Conservation (phyloP, 306 rosid genomes). For the Senna tora region DNA sequence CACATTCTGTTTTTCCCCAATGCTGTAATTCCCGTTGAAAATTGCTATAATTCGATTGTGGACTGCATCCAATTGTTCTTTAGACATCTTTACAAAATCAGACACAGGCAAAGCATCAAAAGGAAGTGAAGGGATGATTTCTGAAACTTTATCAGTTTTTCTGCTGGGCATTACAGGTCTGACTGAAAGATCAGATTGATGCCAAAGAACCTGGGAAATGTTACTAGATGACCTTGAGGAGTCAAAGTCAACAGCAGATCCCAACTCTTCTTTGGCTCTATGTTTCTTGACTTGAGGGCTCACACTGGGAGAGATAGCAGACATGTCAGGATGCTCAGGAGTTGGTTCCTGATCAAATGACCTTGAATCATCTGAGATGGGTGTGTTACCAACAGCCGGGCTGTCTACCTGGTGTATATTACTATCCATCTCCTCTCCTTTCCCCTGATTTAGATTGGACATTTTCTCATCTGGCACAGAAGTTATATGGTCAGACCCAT, state of each 20-base stretch:
- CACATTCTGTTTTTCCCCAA: slow-evolving; percentile 88
- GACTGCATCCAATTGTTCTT: slow-evolving; percentile 72
- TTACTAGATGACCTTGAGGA: slow-evolving; percentile 61
- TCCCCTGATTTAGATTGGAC: slow-evolving; percentile 51
- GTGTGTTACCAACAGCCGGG: slow-evolving; percentile 44
- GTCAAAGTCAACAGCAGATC: slow-evolving; percentile 66
- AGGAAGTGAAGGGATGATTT: slow-evolving; percentile 77
- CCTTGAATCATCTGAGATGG: slow-evolving; percentile 57
- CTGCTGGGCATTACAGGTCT: slow-evolving; percentile 98
- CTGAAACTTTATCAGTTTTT: slow-evolving; percentile 79
- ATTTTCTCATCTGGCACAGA: slow-evolving; percentile 53
- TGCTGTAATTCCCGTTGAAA: slow-evolving; percentile 71
- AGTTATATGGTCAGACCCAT: slow-evolving; percentile 60
- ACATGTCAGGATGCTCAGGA: slow-evolving; percentile 57
- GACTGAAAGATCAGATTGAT: slow-evolving; percentile 91
- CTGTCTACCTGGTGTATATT: slow-evolving; percentile 52
- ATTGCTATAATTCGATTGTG: slow-evolving; percentile 64
- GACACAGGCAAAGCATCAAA: slow-evolving; percentile 81
- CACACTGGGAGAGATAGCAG: slow-evolving; percentile 63
- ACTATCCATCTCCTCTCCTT: slow-evolving; percentile 63
- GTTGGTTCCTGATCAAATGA: slow-evolving; percentile 66
- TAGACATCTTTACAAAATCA: slow-evolving; percentile 83
- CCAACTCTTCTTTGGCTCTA: slow-evolving; percentile 70
- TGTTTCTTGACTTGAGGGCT: slow-evolving; percentile 80
- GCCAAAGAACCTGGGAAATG: slow-evolving; percentile 81